These are phyloP conservation scores for Psilocybe cubensis DNA, from an alignment of 768 basidiomycete genomes.

Conservation along the genomic window DNA sequence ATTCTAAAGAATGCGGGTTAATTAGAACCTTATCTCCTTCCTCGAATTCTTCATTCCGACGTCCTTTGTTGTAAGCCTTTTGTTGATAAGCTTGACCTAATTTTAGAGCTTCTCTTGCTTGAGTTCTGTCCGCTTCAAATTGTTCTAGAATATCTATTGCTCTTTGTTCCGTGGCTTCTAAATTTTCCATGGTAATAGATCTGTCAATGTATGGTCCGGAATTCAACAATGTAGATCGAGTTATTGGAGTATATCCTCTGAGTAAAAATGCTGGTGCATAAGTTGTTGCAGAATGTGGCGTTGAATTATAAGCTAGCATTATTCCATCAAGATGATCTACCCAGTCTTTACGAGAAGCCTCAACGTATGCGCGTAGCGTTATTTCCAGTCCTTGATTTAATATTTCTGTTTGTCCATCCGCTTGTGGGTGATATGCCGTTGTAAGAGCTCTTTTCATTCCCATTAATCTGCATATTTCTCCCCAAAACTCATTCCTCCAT, in stretches of 20 bases:
- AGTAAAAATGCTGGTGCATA: slow-evolving; percentile 31
- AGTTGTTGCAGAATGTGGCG: slow-evolving; percentile 27
- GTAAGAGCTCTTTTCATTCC: slow-evolving; percentile 28
- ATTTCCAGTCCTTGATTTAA: slow-evolving; percentile 36
- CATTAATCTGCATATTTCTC: slow-evolving; percentile 26
- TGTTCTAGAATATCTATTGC: slow-evolving; percentile 5
- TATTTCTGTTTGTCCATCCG: slow-evolving; percentile 40
- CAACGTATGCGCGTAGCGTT: slow-evolving; percentile 31
- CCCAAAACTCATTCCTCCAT: slow-evolving; percentile 32
- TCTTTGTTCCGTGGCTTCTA: neutral
- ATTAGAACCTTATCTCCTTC: slow-evolving; percentile 30
- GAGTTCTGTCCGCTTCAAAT: slow-evolving; percentile 9
- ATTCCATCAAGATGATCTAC: slow-evolving; percentile 21
- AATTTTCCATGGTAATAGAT: too few species aligned
- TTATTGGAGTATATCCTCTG: slow-evolving; percentile 27
- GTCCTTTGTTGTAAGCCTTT: slow-evolving; percentile 21
- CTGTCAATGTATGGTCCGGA: neutral
- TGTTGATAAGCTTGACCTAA: slow-evolving; percentile 16
- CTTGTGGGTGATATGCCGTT: slow-evolving; percentile 19
- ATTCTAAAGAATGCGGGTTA: slow-evolving; percentile 25
- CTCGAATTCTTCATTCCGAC: slow-evolving; percentile 20
- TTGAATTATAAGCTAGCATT: slow-evolving; percentile 33
- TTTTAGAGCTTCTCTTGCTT: slow-evolving; percentile 17
- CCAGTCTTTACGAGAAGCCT: slow-evolving; percentile 28
- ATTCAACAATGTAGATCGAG: slow-evolving; percentile 8